phyloP scores from a whole-genome alignment of 345 rosid genomes.

The Linum trigynum region DNA sequence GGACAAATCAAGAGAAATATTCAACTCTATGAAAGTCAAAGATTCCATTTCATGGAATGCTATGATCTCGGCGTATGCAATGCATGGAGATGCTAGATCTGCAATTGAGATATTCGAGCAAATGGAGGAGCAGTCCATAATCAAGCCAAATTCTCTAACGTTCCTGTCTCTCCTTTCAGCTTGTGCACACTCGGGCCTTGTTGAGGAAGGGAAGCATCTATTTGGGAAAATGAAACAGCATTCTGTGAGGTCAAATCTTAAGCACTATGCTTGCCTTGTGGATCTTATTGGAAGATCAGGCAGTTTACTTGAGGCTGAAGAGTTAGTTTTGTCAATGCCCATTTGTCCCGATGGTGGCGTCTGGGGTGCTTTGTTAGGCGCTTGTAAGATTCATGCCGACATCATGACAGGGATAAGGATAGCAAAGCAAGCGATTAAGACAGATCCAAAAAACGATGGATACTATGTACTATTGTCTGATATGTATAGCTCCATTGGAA shows the following conservation, averaged over 20 bases:
- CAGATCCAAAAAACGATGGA: conserved; percentile 53
- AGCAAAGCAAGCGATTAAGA: conserved; percentile 43
- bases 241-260: conserved; percentile 41
- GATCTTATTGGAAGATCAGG: conserved; percentile 69
- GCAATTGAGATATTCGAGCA: conserved; percentile 40
- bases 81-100: conserved; percentile 48
- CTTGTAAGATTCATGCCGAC: conserved; percentile 42
- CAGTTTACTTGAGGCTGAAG: conserved; percentile 51
- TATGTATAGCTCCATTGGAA: conserved; percentile 53
- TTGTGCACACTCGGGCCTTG: conserved; percentile 50
- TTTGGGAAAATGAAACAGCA: conserved; percentile 38
- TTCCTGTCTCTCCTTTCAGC: conserved; percentile 64
- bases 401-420: conserved; percentile 47
- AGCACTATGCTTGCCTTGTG: conserved; percentile 61
- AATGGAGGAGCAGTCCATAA: conserved; percentile 41
- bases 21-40: conserved; percentile 34
- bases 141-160: conserved; percentile 46
- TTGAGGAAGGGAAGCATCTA: conserved; percentile 45
- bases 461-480: conserved; percentile 49
- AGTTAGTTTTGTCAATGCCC: conserved; percentile 50
- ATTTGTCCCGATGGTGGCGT: conserved; percentile 47
- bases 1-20: conserved; percentile 41
- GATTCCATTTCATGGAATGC: conserved; percentile 58
- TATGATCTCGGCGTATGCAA: conserved; percentile 59
- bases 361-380: conserved; percentile 59